These are phyloP conservation scores for Piper longum DNA, from an alignment of 164 flowering plant genomes.

Conservation along the genomic window DNA sequence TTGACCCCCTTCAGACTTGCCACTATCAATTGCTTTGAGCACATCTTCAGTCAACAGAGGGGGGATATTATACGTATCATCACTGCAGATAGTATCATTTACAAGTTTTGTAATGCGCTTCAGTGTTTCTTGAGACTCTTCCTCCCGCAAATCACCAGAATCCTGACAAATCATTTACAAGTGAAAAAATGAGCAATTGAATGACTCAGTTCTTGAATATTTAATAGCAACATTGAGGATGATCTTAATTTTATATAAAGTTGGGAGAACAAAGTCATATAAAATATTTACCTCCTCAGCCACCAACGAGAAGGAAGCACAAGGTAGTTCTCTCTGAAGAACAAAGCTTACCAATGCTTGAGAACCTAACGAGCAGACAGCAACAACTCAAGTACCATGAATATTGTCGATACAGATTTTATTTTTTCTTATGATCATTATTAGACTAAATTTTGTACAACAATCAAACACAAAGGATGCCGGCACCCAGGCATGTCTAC, in stretches of 20 bases:
- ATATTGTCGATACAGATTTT: too few species aligned
- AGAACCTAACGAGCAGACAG: too few species aligned
- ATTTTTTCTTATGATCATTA: too few species aligned
- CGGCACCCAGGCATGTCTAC: too few species aligned
- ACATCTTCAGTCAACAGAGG: conserved; percentile 61
- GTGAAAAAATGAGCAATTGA: neutral
- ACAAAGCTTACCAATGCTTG: conserved; percentile 77
- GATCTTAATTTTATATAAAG: neutral
- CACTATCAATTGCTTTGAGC: conserved; percentile 68
- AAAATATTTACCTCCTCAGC: conserved; percentile 74
- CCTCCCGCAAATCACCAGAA: conserved; percentile 71
- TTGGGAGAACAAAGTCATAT: neutral
- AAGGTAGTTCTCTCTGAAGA: conserved; percentile 55
- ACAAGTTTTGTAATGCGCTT: conserved; percentile 70
- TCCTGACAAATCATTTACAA: conserved; percentile 33
- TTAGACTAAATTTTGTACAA: too few species aligned
- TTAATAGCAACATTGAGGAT: too few species aligned
- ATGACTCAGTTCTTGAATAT: too few species aligned
- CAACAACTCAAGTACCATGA: too few species aligned
- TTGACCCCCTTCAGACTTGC: conserved; percentile 93
- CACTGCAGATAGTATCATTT: conserved; percentile 61
- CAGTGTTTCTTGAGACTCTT: conserved; percentile 46
- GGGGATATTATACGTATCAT: conserved; percentile 30
- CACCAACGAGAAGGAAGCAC: conserved; percentile 61
- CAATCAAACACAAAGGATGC: too few species aligned